phyloP scores from a whole-genome alignment of 1,139 yeast genomes.

The Debaryomyces udenii region DNA sequence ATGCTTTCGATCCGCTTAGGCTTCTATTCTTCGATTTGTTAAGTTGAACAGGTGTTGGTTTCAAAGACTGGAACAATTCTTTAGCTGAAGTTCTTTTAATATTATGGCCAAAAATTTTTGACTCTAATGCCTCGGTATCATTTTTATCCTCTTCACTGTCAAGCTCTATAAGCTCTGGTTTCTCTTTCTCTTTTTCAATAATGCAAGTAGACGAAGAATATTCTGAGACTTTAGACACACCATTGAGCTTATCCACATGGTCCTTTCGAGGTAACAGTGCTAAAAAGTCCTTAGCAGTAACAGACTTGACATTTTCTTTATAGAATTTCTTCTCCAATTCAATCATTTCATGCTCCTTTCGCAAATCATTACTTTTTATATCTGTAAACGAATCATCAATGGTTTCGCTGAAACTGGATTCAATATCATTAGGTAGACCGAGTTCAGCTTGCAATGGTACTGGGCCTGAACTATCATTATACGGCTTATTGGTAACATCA shows the following conservation, averaged over 20 bases:
- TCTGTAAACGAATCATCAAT: constrained; percentile 23
- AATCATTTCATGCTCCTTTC: constrained; percentile 24
- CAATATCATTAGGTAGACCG: neutral
- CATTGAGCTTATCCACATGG: neutral
- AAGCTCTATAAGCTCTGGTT: constrained; percentile 2
- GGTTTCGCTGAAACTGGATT: constrained; percentile 6
- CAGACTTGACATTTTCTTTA: constrained; percentile 22
- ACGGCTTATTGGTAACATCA: no score
- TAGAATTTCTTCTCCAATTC: constrained; percentile 40
- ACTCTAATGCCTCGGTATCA: constrained; percentile 36
- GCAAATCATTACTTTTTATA: constrained; percentile 16
- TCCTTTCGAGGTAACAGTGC: constrained; percentile 19
- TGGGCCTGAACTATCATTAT: no score
- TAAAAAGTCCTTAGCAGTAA: constrained; percentile 38
- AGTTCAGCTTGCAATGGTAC: neutral
- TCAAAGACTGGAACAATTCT: constrained; percentile 21
- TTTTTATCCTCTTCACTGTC: constrained; percentile 22
- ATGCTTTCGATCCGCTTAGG: neutral
- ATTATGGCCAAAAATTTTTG: constrained; percentile 28
- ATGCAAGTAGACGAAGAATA: neutral
- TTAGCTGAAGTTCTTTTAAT: constrained; percentile 27
- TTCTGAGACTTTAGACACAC: neutral
- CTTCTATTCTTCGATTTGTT: neutral
- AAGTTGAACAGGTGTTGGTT: constrained; percentile 3
- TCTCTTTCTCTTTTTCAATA: neutral